A percentile compares a stretch with the other conserved stretches of the same genome.
phyloP scores from a whole-genome alignment of 768 basidiomycete genomes.

The Mycena metata region DNA sequence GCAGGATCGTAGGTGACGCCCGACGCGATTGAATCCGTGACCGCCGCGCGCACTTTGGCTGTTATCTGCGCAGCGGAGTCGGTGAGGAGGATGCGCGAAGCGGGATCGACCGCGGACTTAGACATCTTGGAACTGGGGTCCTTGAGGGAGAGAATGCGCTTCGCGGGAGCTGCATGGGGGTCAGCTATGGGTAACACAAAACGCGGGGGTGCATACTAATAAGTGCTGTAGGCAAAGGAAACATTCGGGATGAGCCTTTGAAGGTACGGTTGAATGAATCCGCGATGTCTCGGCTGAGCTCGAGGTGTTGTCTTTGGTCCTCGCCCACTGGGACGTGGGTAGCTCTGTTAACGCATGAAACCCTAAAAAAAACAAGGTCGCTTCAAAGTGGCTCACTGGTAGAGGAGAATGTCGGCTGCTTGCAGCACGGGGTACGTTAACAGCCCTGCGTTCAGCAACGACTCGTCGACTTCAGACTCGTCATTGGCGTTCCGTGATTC shows the following conservation, averaged over 20 bases:
- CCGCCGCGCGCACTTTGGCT: slow-evolving; percentile 81
- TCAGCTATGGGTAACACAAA: not conserved
- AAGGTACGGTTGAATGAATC: slow-evolving; percentile 85
- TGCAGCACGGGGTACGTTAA: slow-evolving; percentile 95
- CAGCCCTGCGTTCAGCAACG: slow-evolving; percentile 84
- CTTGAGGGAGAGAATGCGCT: slow-evolving; percentile 87
- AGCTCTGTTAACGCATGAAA: slow-evolving; percentile 61
- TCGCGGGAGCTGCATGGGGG: slow-evolving; percentile 73
- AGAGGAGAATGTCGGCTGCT: slow-evolving; percentile 91
- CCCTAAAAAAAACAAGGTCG: not conserved
- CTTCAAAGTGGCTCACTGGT: slow-evolving; percentile 65
- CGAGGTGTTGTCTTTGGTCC: slow-evolving; percentile 95
- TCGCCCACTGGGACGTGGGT: slow-evolving; percentile 97
- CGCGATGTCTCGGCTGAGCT: slow-evolving; percentile 87
- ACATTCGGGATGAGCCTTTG: slow-evolving; percentile 61
- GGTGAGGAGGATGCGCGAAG: slow-evolving; percentile 89
- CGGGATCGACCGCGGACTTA: slow-evolving; percentile 84
- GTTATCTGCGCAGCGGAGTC: slow-evolving; percentile 74
- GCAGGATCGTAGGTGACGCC: slow-evolving; percentile 87
- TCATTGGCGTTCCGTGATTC: slow-evolving; percentile 79
- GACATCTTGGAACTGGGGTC: slow-evolving; percentile 95
- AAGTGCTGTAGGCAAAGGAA: slow-evolving; percentile 79
- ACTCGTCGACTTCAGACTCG: slow-evolving; percentile 86
- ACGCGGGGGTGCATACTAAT: slow-evolving; percentile 68
- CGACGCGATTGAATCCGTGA: slow-evolving; percentile 80